Evolutionary conservation across 257 asterid species (phyloP), one percentile per base, ranked within the genome.

Genomic region (Perilla frutescens): DNA sequence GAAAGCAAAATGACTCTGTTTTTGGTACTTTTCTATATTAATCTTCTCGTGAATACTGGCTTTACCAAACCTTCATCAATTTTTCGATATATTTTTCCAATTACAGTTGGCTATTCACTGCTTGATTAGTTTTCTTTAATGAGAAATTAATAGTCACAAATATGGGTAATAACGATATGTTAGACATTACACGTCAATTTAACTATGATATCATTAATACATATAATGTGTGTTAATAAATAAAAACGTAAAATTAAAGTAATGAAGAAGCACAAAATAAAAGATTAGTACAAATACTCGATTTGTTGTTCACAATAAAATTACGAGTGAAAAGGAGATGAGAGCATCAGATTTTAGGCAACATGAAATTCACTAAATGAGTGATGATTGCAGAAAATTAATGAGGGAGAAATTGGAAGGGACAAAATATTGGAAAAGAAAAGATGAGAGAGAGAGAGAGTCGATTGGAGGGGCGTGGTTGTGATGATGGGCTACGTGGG

Each of bases 401-500:
- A 63, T 59, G 70, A 62, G 69, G 72, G 0, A 5, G 3, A 36
- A 48, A 36, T 14, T n/a, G 34, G 32, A 39, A 54, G 59, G 32
- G 59, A 15, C 12, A 32, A 62, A 62, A 77, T 11, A 7, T 41
- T 57, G 57, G 59, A 34, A 68, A 49, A 49, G 51, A 70, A 73
- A 70, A 7, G 34, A 26, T 0, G 6, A 10, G n/a, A 48, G 4
- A 83, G 79, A 68, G 74, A 77, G 73, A 74, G 87, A 83, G 77
- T 79, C 63, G 81, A 84, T 80, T 71, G 62, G 59, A 14, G 40
- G 62, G 45, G 67, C 14, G 69, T 66, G 80, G 68, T 13, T 49
- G 88, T 85, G 86, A 90, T 88, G 95, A 84, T 84, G 92, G 87
- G 83, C 82, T 79, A 51, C 82, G 75, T 89, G 62, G 91, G 91